Evolutionary conservation across 208 protist genomes (phyloP), one percentile per base, ranked within the genome.

Genomic region (Leishmania major): DNA sequence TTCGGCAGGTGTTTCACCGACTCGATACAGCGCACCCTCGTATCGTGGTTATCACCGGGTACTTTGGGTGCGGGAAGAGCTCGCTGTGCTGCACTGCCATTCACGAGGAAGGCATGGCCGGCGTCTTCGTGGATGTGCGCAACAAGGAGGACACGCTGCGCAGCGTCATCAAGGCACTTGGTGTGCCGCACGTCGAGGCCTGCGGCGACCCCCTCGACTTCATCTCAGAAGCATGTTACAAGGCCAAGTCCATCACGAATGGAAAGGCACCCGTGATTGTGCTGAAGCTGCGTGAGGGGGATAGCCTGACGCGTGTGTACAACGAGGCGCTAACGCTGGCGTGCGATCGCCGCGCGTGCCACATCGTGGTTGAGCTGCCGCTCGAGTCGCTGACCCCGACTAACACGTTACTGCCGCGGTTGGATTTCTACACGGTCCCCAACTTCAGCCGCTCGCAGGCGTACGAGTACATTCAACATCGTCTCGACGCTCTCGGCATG

Each of bases 161-260:
- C 35, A 86, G 84, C 60, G 81, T 90, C 11, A 88, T 94, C 70
- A 95, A 95, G 71, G 88, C 93, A 1, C 83, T 97, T 8, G 93
- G 93, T 25, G 94, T 96, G 17, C 92, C 89, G 22, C 91, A 94
- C 69, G 92, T 95, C 13, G 94, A 97, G 66, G 90, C 91, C 17
- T 97, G 94, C 82, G 94, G 94, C 59, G 93, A 97, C 77, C 87
- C 93, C n/a, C 81, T 93, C 43, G 92, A 95, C 78, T 97, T 97
- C 62, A 93, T 96, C 69, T 78, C 85, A 0, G 93, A 97, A 74
- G 93, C 93, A 15, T 96, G 90, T 77, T 83, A 83, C 40, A 86
- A 87, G 79, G 92, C 91, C 31, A 89, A 85, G 79, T 80, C 88
- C n/a, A 51, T 75, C 0, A 91, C 92, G 87, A 69, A 88, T 69